Percentiles rank a stretch among this genome's conserved stretches.
phyloP scores from a whole-genome alignment of 2,329 filamentous ascomycete genomes.

The Aureobasidium sp. region DNA sequence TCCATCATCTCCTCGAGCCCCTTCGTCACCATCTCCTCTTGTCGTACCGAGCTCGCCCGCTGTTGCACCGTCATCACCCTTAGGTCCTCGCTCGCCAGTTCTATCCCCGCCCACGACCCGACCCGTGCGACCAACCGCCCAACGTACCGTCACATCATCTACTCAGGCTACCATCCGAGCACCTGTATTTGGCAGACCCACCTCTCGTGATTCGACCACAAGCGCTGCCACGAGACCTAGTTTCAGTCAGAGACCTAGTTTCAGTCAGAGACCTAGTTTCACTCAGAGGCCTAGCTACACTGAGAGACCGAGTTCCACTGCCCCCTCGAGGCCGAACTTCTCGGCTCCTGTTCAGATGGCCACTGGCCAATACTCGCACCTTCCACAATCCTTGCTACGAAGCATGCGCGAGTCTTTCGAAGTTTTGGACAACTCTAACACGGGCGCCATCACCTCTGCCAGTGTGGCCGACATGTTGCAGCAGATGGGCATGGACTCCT shows the following conservation, averaged over 20 bases:
- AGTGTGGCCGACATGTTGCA: slow-evolving; percentile 81
- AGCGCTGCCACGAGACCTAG: not conserved
- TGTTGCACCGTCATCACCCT: not conserved
- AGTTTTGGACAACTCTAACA: slow-evolving; percentile 81
- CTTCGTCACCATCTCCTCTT: slow-evolving; percentile 20
- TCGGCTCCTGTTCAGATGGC: slow-evolving; percentile 22
- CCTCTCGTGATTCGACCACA: slow-evolving; percentile 17
- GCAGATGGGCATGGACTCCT: slow-evolving; percentile 73
- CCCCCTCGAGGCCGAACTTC: slow-evolving; percentile 14
- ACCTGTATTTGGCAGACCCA: slow-evolving; percentile 16
- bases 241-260: not conserved
- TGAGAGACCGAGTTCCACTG: not conserved
- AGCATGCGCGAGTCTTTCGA: slow-evolving; percentile 89
- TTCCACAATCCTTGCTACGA: slow-evolving; percentile 74
- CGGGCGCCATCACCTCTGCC: slow-evolving; percentile 70
- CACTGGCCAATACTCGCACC: slow-evolving; percentile 54
- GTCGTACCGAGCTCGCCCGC: slow-evolving; percentile 25
- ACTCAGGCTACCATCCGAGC: slow-evolving; percentile 27
- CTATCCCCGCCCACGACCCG: not conserved
- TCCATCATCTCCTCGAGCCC: slow-evolving; percentile 20
- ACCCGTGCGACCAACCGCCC: slow-evolving; percentile 27
- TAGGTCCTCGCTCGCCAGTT: slow-evolving; percentile 6
- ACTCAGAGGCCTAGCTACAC: no score
- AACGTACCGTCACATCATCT: slow-evolving; percentile 30
- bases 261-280: no score